Evolutionary conservation across 441 rosid species (phyloP).

Genomic region (Kokia cookei): DNA sequence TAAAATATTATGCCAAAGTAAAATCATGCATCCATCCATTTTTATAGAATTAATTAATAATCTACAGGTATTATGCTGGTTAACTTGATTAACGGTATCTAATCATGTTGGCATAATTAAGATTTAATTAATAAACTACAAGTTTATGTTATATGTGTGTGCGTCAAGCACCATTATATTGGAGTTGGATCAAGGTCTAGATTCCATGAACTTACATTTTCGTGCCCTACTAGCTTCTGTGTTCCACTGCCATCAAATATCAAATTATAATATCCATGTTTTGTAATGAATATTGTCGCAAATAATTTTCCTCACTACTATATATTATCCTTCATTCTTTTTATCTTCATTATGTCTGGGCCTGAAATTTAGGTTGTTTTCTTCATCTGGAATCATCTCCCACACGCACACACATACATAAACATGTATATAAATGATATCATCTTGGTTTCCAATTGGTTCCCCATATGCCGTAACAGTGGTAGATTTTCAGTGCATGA

Average conservation of each 20-base stretch:
- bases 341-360: not conserved
- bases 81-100: not conserved
- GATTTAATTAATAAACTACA: not conserved
- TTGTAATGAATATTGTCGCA: not conserved
- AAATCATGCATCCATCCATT: too few species aligned
- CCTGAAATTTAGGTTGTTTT: not conserved
- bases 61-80: not conserved
- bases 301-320: not conserved
- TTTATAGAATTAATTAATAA: too few species aligned
- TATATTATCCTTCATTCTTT: not conserved
- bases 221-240: not conserved
- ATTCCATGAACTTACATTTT: not conserved
- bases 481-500: not conserved
- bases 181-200: constrained; percentile 4
- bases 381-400: not conserved
- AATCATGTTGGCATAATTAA: not conserved
- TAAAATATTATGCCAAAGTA: too few species aligned
- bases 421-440: not conserved
- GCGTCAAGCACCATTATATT: not conserved
- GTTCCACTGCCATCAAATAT: not conserved
- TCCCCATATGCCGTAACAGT: not conserved
- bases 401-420: too few species aligned
- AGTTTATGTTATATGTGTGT: not conserved
- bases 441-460: not conserved
- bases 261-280: not conserved